Conservation (phyloP, 2,329 filamentous ascomycete species). For the Phialocephala subalpina region DNA sequence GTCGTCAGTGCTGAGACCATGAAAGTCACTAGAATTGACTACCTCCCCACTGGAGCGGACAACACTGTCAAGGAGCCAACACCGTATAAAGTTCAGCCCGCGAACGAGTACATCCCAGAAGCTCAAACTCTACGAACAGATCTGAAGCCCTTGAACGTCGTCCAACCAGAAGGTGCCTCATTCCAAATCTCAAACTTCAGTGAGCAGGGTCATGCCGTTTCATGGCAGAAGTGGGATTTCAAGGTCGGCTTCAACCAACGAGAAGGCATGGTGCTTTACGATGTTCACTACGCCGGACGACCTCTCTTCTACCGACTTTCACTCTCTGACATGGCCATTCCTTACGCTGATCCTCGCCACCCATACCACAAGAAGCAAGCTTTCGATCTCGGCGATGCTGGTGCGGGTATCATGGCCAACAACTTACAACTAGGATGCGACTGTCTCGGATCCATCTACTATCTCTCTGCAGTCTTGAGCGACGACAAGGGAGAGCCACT, state of each 20-base stretch:
- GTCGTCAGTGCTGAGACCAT: constrained; percentile 69
- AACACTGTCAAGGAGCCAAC: constrained; percentile 61
- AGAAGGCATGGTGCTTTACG: constrained; percentile 73
- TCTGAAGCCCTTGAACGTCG: constrained; percentile 68
- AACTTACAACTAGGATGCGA: constrained; percentile 75
- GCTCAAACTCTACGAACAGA: constrained; percentile 66
- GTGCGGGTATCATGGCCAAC: constrained; percentile 73
- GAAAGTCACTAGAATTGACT: constrained; percentile 74
- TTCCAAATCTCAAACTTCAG: constrained; percentile 61
- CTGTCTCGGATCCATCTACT: constrained; percentile 75
- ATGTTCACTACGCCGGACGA: constrained; percentile 69
- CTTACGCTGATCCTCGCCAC: constrained; percentile 68
- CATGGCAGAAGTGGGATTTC: constrained; percentile 74
- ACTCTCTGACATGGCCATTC: constrained; percentile 69
- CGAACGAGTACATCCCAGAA: constrained; percentile 72
- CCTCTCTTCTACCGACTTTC: constrained; percentile 72
- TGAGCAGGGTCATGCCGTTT: constrained; percentile 60
- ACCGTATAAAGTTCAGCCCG: constrained; percentile 62
- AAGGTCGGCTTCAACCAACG: constrained; percentile 68
- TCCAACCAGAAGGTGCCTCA: constrained; percentile 71
- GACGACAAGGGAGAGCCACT: constrained; percentile 66
- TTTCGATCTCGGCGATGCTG: constrained; percentile 74
- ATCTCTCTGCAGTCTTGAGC: constrained; percentile 65
- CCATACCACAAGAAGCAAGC: constrained; percentile 76
- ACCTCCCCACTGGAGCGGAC: constrained; percentile 72